Evolutionary conservation across 1,284 basidiomycete genomes (phyloP).

Genomic region (Papiliotrema laurentii): DNA sequence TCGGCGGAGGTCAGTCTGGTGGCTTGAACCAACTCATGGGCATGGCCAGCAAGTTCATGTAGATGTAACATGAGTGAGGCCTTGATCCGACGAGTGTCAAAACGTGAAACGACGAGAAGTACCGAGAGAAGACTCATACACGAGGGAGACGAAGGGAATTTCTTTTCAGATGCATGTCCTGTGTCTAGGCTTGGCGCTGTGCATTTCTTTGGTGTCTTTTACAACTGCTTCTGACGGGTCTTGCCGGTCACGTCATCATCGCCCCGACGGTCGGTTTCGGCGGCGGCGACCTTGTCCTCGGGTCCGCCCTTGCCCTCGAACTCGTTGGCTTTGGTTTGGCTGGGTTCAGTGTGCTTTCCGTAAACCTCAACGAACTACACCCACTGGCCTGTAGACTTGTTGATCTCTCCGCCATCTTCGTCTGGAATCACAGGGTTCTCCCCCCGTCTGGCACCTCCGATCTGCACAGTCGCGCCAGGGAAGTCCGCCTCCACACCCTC

Average conservation of each 20-base stretch:
- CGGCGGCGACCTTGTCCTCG: slow-evolving; percentile 19
- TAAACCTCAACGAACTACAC: slow-evolving; percentile 1
- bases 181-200: not conserved
- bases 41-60: slow-evolving; percentile 40
- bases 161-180: not conserved
- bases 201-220: not conserved
- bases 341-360: not conserved
- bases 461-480: slow-evolving; percentile 27
- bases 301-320: slow-evolving; percentile 28
- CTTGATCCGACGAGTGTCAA: no score
- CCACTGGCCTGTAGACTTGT: slow-evolving; percentile 25
- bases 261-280: slow-evolving; percentile 19
- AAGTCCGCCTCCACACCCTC: slow-evolving; percentile 25
- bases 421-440: slow-evolving; percentile 28
- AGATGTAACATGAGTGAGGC: not conserved
- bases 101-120: not conserved
- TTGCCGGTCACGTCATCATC: slow-evolving; percentile 24
- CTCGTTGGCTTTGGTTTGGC: slow-evolving; percentile 26
- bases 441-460: slow-evolving; percentile 26
- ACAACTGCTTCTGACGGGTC: slow-evolving; percentile 1
- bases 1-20: slow-evolving; percentile 62
- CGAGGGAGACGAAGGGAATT: not conserved
- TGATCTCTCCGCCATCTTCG: slow-evolving; percentile 27
- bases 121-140: not conserved
- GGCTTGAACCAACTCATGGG: slow-evolving; percentile 58